phyloP scores from a whole-genome alignment of 2,329 filamentous ascomycete genomes.

The Colletotrichum magnum region DNA sequence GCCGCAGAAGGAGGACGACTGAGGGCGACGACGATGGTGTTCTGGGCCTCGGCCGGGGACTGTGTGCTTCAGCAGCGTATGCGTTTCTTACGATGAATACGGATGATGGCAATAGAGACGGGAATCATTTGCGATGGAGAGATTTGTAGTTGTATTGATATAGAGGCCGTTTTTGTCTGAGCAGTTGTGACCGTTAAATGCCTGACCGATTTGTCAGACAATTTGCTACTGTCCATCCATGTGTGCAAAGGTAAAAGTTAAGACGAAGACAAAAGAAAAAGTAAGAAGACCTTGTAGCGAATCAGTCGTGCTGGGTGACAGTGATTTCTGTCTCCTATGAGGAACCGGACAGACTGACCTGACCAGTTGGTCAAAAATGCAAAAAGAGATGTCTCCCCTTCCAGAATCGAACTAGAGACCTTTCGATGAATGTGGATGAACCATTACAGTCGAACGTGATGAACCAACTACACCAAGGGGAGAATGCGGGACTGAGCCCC shows the following conservation, averaged over 20 bases:
- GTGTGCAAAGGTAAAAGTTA: no score
- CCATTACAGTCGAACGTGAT: neutral
- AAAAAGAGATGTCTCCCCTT: neutral
- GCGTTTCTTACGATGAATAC: no score
- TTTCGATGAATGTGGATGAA: neutral
- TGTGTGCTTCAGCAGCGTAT: no score
- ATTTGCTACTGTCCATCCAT: no score
- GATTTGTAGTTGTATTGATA: no score
- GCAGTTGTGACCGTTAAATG: no score
- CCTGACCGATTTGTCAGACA: no score
- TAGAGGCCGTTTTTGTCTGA: no score
- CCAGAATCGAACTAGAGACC: neutral
- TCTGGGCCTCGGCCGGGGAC: neutral
- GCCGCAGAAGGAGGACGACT: slow-evolving; percentile 21
- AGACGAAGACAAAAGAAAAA: no score
- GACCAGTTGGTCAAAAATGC: neutral
- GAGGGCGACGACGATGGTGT: slow-evolving; percentile 31
- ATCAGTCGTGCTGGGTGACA: neutral
- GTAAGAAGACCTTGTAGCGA: no score
- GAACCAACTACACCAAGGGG: neutral
- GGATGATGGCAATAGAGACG: no score
- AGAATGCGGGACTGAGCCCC: neutral
- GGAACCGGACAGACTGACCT: neutral
- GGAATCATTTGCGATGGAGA: no score
- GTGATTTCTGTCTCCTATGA: neutral